These are phyloP conservation scores for Alternaria atra DNA, from an alignment of 2,329 filamentous ascomycete species.

Conservation along the genomic window DNA sequence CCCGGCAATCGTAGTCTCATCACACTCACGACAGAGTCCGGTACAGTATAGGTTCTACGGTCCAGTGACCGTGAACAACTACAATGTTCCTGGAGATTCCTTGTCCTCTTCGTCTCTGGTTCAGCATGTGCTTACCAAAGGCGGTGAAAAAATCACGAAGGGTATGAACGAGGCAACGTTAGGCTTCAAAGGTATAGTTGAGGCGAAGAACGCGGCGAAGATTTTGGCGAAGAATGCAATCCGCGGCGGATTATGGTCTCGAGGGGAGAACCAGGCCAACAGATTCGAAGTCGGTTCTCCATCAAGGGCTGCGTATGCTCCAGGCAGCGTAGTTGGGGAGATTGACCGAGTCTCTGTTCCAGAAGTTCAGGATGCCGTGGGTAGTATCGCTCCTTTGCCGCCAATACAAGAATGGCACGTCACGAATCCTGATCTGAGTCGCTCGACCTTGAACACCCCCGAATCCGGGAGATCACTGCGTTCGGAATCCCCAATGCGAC, in stretches of 20 bases:
- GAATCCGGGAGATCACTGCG: background rate
- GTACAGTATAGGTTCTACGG: background rate
- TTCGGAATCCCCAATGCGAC: background rate
- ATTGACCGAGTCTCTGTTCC: background rate
- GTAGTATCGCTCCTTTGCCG: background rate
- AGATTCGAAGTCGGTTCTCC: background rate
- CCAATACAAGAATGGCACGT: background rate
- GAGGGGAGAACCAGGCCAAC: background rate
- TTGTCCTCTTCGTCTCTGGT: background rate
- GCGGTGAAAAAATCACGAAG: background rate
- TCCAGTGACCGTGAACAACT: background rate
- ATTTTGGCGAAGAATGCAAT: background rate
- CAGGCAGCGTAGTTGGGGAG: background rate
- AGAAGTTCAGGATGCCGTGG: background rate
- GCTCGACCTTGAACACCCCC: background rate
- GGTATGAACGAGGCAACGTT: background rate
- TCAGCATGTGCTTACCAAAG: background rate
- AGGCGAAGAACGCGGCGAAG: background rate
- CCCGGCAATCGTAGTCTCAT: background rate
- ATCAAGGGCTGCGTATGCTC: background rate
- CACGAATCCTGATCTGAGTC: background rate
- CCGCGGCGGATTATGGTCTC: background rate
- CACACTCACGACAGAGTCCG: background rate
- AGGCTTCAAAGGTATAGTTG: background rate
- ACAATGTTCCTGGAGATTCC: background rate